A percentile compares a stretch with the other conserved stretches of the same genome.
phyloP scores from a whole-genome alignment of 108 stramenopile genomes.

The Bacterosira constricta region DNA sequence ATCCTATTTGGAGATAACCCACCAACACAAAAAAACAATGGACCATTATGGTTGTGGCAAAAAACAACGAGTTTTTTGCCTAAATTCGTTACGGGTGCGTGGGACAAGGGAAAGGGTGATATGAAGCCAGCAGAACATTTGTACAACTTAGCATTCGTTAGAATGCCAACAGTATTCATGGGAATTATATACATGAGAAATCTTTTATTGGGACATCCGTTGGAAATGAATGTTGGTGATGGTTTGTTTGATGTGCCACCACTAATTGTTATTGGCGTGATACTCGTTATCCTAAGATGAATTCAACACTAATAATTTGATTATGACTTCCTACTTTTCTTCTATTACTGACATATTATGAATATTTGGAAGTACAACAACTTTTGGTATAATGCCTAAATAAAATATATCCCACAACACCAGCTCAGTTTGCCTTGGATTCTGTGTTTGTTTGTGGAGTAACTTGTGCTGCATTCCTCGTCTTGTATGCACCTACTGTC shows the following conservation, averaged over 20 bases:
- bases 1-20: constrained; percentile 69
- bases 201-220: constrained; percentile 53
- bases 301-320: too few relatives aligned
- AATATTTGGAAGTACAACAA: too few relatives aligned
- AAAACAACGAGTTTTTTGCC: constrained; percentile 45
- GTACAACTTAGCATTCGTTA: constrained; percentile 69
- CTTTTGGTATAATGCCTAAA: too few relatives aligned
- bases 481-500: not conserved
- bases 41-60: constrained; percentile 50
- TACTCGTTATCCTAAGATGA: constrained; percentile 49
- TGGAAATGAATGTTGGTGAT: constrained; percentile 64
- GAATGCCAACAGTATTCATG: constrained; percentile 54
- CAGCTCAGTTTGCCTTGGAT: not conserved
- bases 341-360: too few relatives aligned
- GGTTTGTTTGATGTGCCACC: constrained; percentile 60
- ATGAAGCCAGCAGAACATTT: constrained; percentile 60
- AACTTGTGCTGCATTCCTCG: too few relatives aligned
- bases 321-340: too few relatives aligned
- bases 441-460: not conserved
- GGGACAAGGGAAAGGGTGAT: constrained; percentile 45
- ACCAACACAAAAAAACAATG: constrained; percentile 54
- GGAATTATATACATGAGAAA: constrained; percentile 56
- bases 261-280: constrained; percentile 45
- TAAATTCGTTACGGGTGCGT: constrained; percentile 59
- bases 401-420: not conserved